A percentile compares a stretch with the other conserved stretches of the same genome.
These are phyloP conservation scores for Terfezia boudieri DNA, from an alignment of 495 filamentous ascomycete species.

Conservation along the genomic window DNA sequence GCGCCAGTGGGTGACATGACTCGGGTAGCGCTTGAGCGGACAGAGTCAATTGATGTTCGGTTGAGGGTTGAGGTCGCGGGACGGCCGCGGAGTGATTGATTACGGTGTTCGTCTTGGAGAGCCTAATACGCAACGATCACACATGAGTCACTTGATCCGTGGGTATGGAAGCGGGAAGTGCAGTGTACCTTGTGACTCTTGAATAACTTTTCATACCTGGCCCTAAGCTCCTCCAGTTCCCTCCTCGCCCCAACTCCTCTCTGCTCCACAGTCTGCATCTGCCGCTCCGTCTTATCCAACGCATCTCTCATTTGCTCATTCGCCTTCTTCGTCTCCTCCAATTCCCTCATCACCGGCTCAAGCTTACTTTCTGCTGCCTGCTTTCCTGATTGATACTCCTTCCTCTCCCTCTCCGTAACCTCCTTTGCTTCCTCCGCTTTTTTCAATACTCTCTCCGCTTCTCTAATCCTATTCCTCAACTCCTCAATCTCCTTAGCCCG, in stretches of 20 bases:
- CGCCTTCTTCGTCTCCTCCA: slow-evolving; percentile 47
- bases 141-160: too few species aligned
- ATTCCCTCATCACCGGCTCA: slow-evolving; percentile 45
- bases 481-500: slow-evolving; percentile 73
- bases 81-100: slow-evolving; percentile 10
- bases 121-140: not conserved
- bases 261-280: slow-evolving; percentile 57
- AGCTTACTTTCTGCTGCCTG: slow-evolving; percentile 40
- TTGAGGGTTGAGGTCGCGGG: slow-evolving; percentile 9
- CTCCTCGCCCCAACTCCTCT: slow-evolving; percentile 55
- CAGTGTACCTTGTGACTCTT: slow-evolving; percentile 55
- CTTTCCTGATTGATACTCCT: slow-evolving; percentile 40
- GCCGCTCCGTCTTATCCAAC: slow-evolving; percentile 68
- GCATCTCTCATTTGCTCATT: slow-evolving; percentile 59
- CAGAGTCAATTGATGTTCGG: slow-evolving; percentile 43
- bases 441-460: slow-evolving; percentile 55
- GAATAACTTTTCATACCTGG: slow-evolving; percentile 54
- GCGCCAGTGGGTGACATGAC: slow-evolving; percentile 22
- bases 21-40: slow-evolving; percentile 22
- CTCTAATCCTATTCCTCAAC: slow-evolving; percentile 49
- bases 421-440: slow-evolving; percentile 44
- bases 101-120: slow-evolving; percentile 19
- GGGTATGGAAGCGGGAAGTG: slow-evolving; percentile 1
- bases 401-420: slow-evolving; percentile 46
- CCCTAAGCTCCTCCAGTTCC: slow-evolving; percentile 52